Evolutionary conservation across 768 basidiomycete genomes (phyloP).

Genomic region (Amanita muscaria): DNA sequence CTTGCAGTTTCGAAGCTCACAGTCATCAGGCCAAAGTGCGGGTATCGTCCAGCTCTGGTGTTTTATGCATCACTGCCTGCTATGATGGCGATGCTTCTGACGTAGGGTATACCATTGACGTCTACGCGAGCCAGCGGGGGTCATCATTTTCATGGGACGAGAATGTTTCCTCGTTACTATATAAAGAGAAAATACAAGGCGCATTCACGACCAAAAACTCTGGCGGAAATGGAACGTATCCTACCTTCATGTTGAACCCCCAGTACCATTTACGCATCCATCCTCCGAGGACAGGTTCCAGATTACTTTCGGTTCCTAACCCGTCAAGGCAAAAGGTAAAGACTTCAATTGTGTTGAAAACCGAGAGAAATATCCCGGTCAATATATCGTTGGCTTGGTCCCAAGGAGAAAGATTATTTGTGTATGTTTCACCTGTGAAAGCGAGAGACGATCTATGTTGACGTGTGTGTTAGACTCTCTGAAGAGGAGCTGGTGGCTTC

Average conservation of each 20-base stretch:
- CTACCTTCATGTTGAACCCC: conserved; percentile 85
- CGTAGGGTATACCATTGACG: conserved; percentile 61
- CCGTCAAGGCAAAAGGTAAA: conserved; percentile 20
- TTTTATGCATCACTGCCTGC: conserved; percentile 49
- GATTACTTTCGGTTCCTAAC: not conserved
- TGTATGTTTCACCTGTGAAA: no score
- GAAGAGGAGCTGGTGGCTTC: conserved; percentile 64
- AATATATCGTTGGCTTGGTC: conserved; percentile 73
- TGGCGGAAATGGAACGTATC: conserved; percentile 75
- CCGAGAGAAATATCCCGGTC: conserved; percentile 58
- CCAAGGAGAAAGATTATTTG: conserved; percentile 59
- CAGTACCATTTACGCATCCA: conserved; percentile 69
- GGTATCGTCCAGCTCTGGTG: conserved; percentile 29
- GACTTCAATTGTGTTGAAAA: conserved; percentile 40
- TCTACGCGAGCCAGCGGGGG: conserved; percentile 33
- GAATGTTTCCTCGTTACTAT: conserved; percentile 27
- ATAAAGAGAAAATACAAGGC: conserved; percentile 38
- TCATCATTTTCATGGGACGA: conserved; percentile 40
- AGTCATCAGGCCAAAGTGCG: conserved; percentile 31
- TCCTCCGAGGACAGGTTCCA: conserved; percentile 18
- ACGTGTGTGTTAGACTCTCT: conserved; percentile 30
- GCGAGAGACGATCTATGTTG: no score
- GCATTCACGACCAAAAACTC: conserved; percentile 60
- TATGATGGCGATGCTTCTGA: conserved; percentile 59
- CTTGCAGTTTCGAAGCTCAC: no score